Evolutionary conservation across 768 basidiomycete genomes (phyloP).

Genomic region (Lentinula boryana): DNA sequence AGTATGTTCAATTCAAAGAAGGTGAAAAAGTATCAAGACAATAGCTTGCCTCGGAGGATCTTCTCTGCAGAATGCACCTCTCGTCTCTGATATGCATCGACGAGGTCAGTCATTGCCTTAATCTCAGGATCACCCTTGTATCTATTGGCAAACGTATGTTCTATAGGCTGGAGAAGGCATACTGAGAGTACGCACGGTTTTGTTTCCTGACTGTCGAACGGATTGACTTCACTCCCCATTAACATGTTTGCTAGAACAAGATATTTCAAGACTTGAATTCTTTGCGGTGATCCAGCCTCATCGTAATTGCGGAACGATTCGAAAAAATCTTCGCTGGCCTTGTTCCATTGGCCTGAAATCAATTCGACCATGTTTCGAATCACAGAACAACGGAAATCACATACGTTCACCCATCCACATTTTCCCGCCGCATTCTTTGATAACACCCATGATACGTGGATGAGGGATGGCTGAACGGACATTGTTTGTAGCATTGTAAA

Average conservation of each 20-base stretch:
- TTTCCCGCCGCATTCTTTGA: constrained; percentile 98
- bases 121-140: constrained; percentile 97
- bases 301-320: constrained; percentile 99
- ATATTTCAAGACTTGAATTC: constrained; percentile 98
- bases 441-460: constrained; percentile 97
- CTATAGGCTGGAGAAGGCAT: not conserved
- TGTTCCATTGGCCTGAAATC: constrained; percentile 82
- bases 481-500: constrained; percentile 91
- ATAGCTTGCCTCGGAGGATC: constrained; percentile 70
- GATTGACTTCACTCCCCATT: constrained; percentile 97
- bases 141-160: constrained; percentile 27
- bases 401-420: constrained; percentile 99
- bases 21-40: not conserved
- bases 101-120: constrained; percentile 95
- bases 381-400: constrained; percentile 14
- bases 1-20: not conserved
- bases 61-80: constrained; percentile 98
- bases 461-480: constrained; percentile 97
- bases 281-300: constrained; percentile 92
- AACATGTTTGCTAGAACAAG: constrained; percentile 97
- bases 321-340: constrained; percentile 97
- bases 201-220: constrained; percentile 98
- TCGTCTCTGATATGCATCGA: constrained; percentile 92
- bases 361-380: not conserved
- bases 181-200: constrained; percentile 63